Conservation (phyloP, 78 protist genomes). For the Tieghemostelium lacteum region DNA sequence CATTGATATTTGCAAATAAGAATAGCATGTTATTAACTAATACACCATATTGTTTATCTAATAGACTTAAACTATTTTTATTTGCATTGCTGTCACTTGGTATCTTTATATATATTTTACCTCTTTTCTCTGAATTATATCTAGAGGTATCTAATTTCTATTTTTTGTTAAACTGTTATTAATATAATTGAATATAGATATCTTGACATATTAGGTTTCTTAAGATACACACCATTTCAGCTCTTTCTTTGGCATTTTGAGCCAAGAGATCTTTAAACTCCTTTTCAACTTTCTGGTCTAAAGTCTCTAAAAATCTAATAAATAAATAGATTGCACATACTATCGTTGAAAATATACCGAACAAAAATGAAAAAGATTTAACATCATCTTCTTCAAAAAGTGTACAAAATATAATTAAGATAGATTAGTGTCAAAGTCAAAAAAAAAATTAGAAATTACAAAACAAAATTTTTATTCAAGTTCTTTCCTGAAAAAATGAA, state of each 20-base stretch:
- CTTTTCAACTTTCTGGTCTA: slow-evolving; percentile 36
- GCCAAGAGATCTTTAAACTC: slow-evolving; percentile 31
- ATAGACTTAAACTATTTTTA: neutral
- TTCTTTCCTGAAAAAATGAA: no score
- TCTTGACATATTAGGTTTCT: neutral
- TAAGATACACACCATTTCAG: neutral
- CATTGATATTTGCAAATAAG: slow-evolving; percentile 30
- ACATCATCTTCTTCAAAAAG: no score
- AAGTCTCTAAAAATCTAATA: slow-evolving; percentile 42
- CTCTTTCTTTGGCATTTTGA: neutral
- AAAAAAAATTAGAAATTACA: no score
- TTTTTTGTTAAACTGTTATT: neutral
- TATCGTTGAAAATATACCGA: slow-evolving; percentile 50
- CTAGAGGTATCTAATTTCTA: slow-evolving; percentile 50
- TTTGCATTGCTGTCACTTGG: slow-evolving; percentile 44
- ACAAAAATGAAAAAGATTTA: slow-evolving; percentile 67
- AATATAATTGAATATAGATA: neutral
- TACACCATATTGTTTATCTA: slow-evolving; percentile 55
- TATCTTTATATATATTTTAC: slow-evolving; percentile 22
- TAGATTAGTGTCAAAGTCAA: no score
- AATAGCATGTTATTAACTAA: slow-evolving; percentile 54
- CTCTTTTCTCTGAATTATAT: slow-evolving; percentile 39
- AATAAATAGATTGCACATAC: slow-evolving; percentile 54
- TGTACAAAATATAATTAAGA: no score
- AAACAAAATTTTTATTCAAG: no score